Evolutionary conservation across 371 early-diverging fungal species (phyloP).

Genomic region (Mucor saturninus): DNA sequence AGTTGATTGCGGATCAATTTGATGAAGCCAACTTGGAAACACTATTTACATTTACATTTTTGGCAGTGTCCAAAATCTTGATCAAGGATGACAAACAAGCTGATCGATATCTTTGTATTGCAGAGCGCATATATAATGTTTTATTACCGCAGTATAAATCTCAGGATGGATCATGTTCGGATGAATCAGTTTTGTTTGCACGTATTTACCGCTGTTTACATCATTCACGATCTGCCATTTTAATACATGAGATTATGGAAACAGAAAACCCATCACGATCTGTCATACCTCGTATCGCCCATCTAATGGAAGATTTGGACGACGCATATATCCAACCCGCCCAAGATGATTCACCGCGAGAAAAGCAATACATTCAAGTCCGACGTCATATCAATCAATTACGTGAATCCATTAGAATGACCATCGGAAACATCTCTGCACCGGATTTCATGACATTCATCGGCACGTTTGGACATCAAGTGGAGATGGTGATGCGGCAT

Average conservation of each 20-base stretch:
- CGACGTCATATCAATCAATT: slow-evolving; percentile 10
- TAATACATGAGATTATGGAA: background rate
- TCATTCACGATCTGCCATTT: slow-evolving; percentile 6
- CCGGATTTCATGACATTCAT: slow-evolving; percentile 25
- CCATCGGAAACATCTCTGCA: background rate
- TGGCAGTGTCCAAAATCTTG: slow-evolving; percentile 34
- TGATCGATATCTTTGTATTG: slow-evolving; percentile 26
- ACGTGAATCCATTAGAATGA: slow-evolving; percentile 16
- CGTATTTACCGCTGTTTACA: slow-evolving; percentile 11
- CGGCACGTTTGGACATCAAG: slow-evolving; percentile 35
- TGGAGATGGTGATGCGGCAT: slow-evolving; percentile 42
- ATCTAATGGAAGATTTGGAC: background rate
- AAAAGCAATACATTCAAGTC: slow-evolving; percentile 23
- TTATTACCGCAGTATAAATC: slow-evolving; percentile 19
- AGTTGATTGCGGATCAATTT: slow-evolving; percentile 36
- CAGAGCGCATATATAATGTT: slow-evolving; percentile 32
- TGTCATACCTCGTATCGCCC: background rate
- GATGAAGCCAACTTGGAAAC: slow-evolving; percentile 41
- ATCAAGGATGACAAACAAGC: slow-evolving; percentile 14
- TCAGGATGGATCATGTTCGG: background rate
- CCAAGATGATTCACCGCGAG: slow-evolving; percentile 24
- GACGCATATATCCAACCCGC: slow-evolving; percentile 4
- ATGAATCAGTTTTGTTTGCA: slow-evolving; percentile 10
- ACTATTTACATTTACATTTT: slow-evolving; percentile 24
- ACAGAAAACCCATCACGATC: background rate